phyloP scores from a whole-genome alignment of 2,329 filamentous ascomycete genomes.

The Paecilomyces sp. region DNA sequence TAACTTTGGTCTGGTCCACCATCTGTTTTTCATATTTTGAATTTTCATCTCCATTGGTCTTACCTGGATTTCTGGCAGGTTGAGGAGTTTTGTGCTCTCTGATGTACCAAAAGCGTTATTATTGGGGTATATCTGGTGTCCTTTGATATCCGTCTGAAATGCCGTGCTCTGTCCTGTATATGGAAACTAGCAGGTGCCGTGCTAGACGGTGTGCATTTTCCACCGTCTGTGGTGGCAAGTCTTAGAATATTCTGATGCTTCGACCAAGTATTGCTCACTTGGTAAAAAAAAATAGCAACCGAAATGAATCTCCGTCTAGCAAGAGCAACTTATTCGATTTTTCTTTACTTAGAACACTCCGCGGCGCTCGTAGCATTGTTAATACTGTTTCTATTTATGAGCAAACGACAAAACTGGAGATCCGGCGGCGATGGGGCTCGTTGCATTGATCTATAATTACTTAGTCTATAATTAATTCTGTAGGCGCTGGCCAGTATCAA shows the following conservation, averaged over 20 bases:
- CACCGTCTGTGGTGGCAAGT: background rate
- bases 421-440: background rate
- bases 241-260: background rate
- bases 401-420: background rate
- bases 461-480: background rate
- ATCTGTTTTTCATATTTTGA: conserved; percentile 1
- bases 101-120: conserved; percentile 10
- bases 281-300: background rate
- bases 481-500: background rate
- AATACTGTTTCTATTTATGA: background rate
- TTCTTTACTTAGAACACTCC: too few relatives aligned
- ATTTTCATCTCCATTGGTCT: background rate
- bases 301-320: background rate
- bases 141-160: conserved; percentile 3
- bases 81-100: conserved; percentile 6
- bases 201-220: background rate
- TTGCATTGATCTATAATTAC: background rate
- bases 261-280: background rate
- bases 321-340: background rate
- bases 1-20: background rate
- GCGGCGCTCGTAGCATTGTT: too few relatives aligned
- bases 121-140: conserved; percentile 2
- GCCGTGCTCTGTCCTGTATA: conserved; percentile 2
- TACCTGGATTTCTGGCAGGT: conserved; percentile 1
- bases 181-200: background rate